Base-by-base conservation (phyloP, 1,284 basidiomycete genomes). In the Lentinus polychrous region DNA sequence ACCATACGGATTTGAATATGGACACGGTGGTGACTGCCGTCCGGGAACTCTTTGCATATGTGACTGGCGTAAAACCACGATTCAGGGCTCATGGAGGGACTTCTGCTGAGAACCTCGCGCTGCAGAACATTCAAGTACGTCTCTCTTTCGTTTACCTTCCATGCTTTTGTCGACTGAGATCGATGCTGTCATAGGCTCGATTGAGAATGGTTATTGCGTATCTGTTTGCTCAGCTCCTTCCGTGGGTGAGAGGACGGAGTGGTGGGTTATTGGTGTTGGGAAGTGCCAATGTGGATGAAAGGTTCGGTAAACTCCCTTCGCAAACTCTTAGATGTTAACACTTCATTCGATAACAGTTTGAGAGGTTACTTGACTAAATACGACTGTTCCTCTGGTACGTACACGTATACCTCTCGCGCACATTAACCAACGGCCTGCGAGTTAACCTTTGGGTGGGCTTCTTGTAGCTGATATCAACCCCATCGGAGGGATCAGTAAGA, bases 311-410 rank as follows among this genome's bases (percentile, higher is more conserved):
- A 15, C 33, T 7, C 22, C 15, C 2, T 14, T 10, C 33, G 38
- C 27, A 12, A 32, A 15, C 14, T 17, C 35, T 12, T 2, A 43
- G 22, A 8, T 44, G 34, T 22, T 42, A 15, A 46, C 24, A 3
- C 15, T 20, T n/a, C n/a, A n/a, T n/a, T 24, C 14, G 22, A 11
- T 20, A n/a, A 17, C 50, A 93, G 91, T 68, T 74, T 99, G 51
- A 83, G 96, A 50, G 96, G 96, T 2, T 99, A 99, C 66, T 71
- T 97, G 53, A 99, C 96, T 0, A 99, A 99, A 71, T 99, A 99
- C 64, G 96, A 99, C 67, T 94, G 82, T 56, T 91, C 88, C 3
- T 90, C 88, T 14, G 86, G 86, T 86, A 55, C 43, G 71, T 49
- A 31, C n/a, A n/a, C 8, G 15, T 15, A 20, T n/a, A 42, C 38